phyloP scores from a whole-genome alignment of 345 rosid genomes.

The Citrus medica region DNA sequence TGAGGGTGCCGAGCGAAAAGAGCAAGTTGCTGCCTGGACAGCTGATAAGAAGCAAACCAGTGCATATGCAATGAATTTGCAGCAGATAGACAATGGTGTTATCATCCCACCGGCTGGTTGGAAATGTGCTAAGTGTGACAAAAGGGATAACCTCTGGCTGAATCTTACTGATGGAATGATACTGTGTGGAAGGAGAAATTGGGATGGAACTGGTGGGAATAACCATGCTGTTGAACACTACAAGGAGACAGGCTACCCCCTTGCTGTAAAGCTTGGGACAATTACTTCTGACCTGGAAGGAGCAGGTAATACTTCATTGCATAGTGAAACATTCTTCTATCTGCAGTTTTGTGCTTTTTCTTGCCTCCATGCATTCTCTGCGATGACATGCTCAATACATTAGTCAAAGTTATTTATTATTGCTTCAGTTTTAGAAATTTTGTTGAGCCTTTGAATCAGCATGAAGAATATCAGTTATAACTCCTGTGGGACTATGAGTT shows the following conservation, averaged over 20 bases:
- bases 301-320: constrained; percentile 71
- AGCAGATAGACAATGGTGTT: constrained; percentile 71
- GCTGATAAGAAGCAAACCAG: constrained; percentile 83
- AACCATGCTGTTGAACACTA: constrained; percentile 90
- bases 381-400: not conserved
- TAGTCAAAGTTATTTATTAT: not conserved
- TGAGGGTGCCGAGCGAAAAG: constrained; percentile 86
- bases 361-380: not conserved
- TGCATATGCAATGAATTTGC: constrained; percentile 72
- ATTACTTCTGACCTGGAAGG: constrained; percentile 92
- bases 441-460: not conserved
- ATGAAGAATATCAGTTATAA: not conserved
- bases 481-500: not conserved
- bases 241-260: constrained; percentile 86
- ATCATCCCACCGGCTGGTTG: constrained; percentile 86
- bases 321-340: not conserved
- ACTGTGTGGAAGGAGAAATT: constrained; percentile 93
- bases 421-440: not conserved
- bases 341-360: not conserved
- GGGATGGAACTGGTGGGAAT: constrained; percentile 99
- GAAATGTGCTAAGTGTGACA: constrained; percentile 90
- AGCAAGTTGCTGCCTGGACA: constrained; percentile 93
- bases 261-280: constrained; percentile 97
- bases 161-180: constrained; percentile 97
- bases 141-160: constrained; percentile 90